Base-by-base conservation (phyloP, 2,329 filamentous ascomycete species). In the Dactylellina drechsleri region DNA sequence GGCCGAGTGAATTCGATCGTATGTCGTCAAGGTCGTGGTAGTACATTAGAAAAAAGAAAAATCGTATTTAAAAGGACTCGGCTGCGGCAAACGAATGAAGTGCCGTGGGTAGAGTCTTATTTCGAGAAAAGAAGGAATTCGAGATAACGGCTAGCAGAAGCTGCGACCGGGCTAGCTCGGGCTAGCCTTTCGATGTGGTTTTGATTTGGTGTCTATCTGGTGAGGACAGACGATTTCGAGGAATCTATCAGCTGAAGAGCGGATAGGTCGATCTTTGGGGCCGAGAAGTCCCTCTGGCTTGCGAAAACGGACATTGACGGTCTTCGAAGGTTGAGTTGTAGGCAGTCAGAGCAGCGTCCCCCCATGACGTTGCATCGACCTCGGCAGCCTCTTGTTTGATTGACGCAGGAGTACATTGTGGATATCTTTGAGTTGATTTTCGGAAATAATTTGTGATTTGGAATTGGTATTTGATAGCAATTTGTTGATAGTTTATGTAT, bases 381-480 rank as follows among this genome's bases (percentile, higher is more conserved):
- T 41, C 71, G 71, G 71, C 71, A 75, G 71, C 71, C 71, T 64
- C 71, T 59, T 31, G 45, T 31, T 20, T 64, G 59, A 52, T 75
- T 75, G 62, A 65, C 52, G 58, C 71, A 75, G 18, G 64, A 68
- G 64, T 59, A 75, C 71, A 75, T 75, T 54, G 28, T 68, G 64
- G 16, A 40, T 40, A 23, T 50, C 15, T n/a, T 20, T 41, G 10
- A 7, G 5, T 28, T 1, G 28, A 8, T 26, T 13, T 52, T 52
- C 5, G 16, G 20, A 2, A 23, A 20, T 4, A 18, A 52, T 5
- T 13, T 15, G 13, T 2, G 1, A 20, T 23, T 18, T 26, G 28
- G 31, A n/a, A 18, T 47, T 47, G 49, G 28, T 57, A 4, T 31
- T 62, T 26, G 49, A n/a, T 49, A 15, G 23, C 41, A 58, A 28